Evolutionary conservation across 2,329 filamentous ascomycete genomes (phyloP), one percentile per base, ranked within the genome.

Genomic region (Pseudogymnoascus sp.): DNA sequence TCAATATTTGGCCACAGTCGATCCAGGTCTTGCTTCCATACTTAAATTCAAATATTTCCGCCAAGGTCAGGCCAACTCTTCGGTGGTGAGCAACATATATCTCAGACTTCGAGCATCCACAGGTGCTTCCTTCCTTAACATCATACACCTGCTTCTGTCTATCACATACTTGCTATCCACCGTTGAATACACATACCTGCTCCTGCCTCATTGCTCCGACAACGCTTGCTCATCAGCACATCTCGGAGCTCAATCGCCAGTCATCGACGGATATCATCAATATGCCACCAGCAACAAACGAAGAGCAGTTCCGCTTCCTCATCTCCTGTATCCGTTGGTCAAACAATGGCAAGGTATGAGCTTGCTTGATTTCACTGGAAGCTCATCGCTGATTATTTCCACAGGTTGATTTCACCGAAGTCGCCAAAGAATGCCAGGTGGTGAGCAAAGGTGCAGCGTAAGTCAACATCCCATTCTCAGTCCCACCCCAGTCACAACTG

Each of bases 391-490:
- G 18, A 39, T 16, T 38, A 28, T 54, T 30, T 25, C 33, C 11
- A 14, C 61, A 89, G 86, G 78, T 88, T 5, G 82, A 90, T 68
- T 90, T 88, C 66, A 74, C 73, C 5, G 77, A 79, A 57, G 87
- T 90, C n/a, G 84, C 85, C 9, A 74, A 78, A 14, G 86, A 89
- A 67, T 83, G 85, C 41, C 74, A 72, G 20, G 87, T 90, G 37
- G 78, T 86, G 35, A 78, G 75, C 72, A 88, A 87, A 73, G 86
- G 81, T 12, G 87, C 87, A 20, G 87, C 86, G 87, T 90, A 80
- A 79, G 86, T 81, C 25, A 35, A 25, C 22, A 18, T 1, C 50
- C 4, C 35, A 35, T 33, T 36, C 18, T 5, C 22, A 20, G 22
- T n/a, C 9, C 36, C 22, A 25, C 22, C 22, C 3, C 22, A 25